These are phyloP conservation scores for Pinus taeda DNA, from an alignment of 75 land plant genomes.

Conservation along the genomic window DNA sequence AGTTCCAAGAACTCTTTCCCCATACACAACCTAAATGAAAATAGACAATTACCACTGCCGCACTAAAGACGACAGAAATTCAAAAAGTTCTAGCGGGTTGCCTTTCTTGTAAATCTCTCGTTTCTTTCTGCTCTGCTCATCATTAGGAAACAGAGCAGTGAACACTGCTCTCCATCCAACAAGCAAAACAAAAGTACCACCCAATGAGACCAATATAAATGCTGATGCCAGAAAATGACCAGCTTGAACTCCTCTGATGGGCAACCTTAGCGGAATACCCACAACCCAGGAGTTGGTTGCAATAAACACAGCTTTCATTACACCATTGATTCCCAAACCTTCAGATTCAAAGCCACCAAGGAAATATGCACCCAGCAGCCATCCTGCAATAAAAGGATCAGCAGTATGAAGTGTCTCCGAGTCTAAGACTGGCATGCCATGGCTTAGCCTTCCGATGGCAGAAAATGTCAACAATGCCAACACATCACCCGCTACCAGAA, in stretches of 20 bases:
- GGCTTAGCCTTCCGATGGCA: no score
- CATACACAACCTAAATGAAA: background rate
- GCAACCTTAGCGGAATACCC: constrained; percentile 80
- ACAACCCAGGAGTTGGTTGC: no score
- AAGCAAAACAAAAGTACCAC: constrained; percentile 73
- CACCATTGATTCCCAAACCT: no score
- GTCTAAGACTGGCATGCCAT: no score
- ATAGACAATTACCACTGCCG: constrained; percentile 1
- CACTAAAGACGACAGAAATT: constrained; percentile 25
- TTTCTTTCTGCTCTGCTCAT: constrained; percentile 36
- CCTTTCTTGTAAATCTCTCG: constrained; percentile 58
- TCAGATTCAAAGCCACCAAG: no score
- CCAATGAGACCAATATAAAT: constrained; percentile 72
- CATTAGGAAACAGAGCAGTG: constrained; percentile 37
- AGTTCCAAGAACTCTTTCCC: background rate
- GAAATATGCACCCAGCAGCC: no score
- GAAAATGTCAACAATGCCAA: no score
- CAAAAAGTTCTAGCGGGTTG: constrained; percentile 82
- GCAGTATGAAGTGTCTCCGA: no score
- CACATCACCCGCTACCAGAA: no score
- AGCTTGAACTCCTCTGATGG: constrained; percentile 52
- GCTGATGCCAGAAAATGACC: constrained; percentile 69
- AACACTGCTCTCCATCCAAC: constrained; percentile 78
- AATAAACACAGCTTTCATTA: no score
- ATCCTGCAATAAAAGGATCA: no score